Base-by-base conservation (phyloP, 495 filamentous ascomycete genomes). In the Hapsidospora chrysogenum region DNA sequence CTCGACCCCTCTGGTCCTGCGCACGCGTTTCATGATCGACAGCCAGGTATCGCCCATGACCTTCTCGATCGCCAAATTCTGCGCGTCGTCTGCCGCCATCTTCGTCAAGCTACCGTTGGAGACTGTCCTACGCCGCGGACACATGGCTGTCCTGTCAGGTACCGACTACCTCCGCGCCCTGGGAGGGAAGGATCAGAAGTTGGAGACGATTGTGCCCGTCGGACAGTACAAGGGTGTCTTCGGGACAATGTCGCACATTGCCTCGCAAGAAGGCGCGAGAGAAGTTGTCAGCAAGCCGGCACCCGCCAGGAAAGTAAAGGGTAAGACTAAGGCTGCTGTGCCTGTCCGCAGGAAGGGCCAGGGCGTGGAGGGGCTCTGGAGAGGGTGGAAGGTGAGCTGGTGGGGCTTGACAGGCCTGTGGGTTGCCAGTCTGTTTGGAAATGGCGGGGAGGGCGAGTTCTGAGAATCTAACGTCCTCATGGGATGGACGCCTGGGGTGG, bases 321-420 rank as follows among this genome's bases (percentile, higher is more conserved):
- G 39, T 40, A 60, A 57, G 49, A 41, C 47, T 2, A 57, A 47
- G 17, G 46, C 49, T 14, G 47, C 50, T 6, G 54, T 63, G 37
- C 59, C 63, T 29, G 64, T 66, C 29, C 65, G 63, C 31, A 60
- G 66, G 17, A 71, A 74, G 40, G 85, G 85, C 10, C 85, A 92
- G 45, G 89, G 89, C 5, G 45, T 84, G 17, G 67, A 79, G 19
- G 89, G 92, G 1, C 61, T 97, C 10, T 93, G 83, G 66, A 68
- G 89, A 31, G 89, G 89, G 10, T 97, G 89, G 89, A 76, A 82
- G 48, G 78, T 95, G 13, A 85, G 85, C 8, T 82, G 92, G 70
- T 96, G 89, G 89, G 87, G 86, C 0, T 60, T 95, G 37, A 76
- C 87, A 11, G 87, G 87, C 14, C 71, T 92, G 16, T 87, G 86